These are phyloP conservation scores for Candolleomyces aberdarensis DNA, from an alignment of 768 basidiomycete species.

Conservation along the genomic window DNA sequence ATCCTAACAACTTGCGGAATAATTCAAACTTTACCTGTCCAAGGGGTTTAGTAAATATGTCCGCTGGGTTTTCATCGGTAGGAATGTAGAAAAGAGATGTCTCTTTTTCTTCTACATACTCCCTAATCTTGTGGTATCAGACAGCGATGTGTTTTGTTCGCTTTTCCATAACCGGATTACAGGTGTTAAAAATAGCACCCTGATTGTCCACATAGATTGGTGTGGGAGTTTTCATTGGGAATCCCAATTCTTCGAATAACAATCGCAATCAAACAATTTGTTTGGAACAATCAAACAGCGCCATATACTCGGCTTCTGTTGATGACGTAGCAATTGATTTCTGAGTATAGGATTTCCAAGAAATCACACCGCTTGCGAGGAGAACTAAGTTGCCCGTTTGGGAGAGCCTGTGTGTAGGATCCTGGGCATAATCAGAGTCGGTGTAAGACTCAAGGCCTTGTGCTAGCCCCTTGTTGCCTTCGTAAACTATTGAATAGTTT, in stretches of 20 bases:
- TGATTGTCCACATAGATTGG: slow-evolving; percentile 10
- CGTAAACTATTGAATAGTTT: slow-evolving; percentile 3
- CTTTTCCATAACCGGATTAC: slow-evolving; percentile 9
- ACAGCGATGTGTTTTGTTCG: slow-evolving; percentile 29
- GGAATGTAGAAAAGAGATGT: slow-evolving; percentile 20
- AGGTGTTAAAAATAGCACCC: slow-evolving; percentile 10
- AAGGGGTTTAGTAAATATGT: slow-evolving; percentile 35
- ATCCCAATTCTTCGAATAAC: slow-evolving; percentile 6
- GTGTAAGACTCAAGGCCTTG: slow-evolving; percentile 3
- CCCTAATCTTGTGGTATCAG: slow-evolving; percentile 22
- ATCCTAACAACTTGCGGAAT: background rate
- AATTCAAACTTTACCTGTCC: slow-evolving; percentile 1
- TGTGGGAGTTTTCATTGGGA: background rate
- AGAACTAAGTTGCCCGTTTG: slow-evolving; percentile 19
- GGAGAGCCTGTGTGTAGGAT: slow-evolving; percentile 15
- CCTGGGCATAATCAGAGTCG: slow-evolving; percentile 7
- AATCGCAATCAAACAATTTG: slow-evolving; percentile 11
- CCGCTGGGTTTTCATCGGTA: slow-evolving; percentile 28
- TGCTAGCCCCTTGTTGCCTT: background rate
- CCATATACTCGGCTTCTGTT: slow-evolving; percentile 24
- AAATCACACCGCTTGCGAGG: slow-evolving; percentile 12
- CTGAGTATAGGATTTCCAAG: slow-evolving; percentile 18
- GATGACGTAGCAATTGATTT: slow-evolving; percentile 13
- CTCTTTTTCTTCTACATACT: slow-evolving; percentile 14
- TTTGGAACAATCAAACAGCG: slow-evolving; percentile 10